phyloP scores from a whole-genome alignment of 2,329 filamentous ascomycete genomes.

The Tolypocladium tundrense region DNA sequence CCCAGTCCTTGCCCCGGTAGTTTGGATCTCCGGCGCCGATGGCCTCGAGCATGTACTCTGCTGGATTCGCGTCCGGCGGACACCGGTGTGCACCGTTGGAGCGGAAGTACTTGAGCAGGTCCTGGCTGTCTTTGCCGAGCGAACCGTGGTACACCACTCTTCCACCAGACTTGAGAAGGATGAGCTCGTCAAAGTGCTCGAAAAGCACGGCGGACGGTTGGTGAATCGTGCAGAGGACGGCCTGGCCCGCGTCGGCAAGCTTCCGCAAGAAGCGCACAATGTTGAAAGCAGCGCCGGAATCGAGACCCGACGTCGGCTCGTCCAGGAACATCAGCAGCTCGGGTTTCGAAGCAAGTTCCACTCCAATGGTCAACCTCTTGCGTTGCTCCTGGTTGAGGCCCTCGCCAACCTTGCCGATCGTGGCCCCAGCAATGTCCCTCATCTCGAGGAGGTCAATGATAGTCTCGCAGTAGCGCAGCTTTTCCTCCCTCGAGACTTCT shows the following conservation, averaged over 20 bases:
- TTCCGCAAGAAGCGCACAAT: constrained; percentile 53
- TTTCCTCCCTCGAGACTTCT: constrained; percentile 47
- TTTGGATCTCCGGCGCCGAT: constrained; percentile 54
- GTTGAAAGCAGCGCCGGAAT: constrained; percentile 48
- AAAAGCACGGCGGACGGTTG: constrained; percentile 48
- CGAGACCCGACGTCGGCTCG: constrained; percentile 49
- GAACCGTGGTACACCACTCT: constrained; percentile 44
- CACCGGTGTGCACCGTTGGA: constrained; percentile 37
- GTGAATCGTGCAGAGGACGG: constrained; percentile 51
- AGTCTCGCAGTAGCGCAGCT: constrained; percentile 57
- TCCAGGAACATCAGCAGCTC: constrained; percentile 56
- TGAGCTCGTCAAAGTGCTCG: constrained; percentile 44
- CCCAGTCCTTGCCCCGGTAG: constrained; percentile 52
- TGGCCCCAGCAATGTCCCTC: constrained; percentile 54
- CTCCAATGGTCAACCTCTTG: constrained; percentile 45
- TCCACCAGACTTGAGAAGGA: constrained; percentile 43
- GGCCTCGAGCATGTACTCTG: constrained; percentile 45
- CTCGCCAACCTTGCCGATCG: constrained; percentile 47
- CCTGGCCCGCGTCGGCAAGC: constrained; percentile 48
- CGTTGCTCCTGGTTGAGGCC: constrained; percentile 52
- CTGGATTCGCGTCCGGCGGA: constrained; percentile 37
- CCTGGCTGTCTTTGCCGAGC: constrained; percentile 36
- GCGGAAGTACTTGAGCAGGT: constrained; percentile 42
- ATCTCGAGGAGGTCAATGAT: constrained; percentile 62
- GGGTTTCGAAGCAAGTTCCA: constrained; percentile 46